These are phyloP conservation scores for Ophiostoma australiae DNA, from an alignment of 2,329 filamentous ascomycete genomes.

Conservation along the genomic window DNA sequence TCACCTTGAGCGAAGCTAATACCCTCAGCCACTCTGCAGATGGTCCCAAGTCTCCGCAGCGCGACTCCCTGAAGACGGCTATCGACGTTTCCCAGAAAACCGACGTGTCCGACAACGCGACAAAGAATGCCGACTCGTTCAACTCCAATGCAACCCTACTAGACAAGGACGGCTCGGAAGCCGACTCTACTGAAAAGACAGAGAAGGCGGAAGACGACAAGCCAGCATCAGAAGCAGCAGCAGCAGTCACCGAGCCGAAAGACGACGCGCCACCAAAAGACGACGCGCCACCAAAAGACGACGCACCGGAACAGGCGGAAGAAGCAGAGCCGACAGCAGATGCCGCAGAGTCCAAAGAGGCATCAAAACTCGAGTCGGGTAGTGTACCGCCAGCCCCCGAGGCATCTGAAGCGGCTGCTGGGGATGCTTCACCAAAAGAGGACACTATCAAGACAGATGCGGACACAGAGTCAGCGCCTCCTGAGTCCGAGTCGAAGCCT, in stretches of 20 bases:
- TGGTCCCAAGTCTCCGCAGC: neutral
- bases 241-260: neutral
- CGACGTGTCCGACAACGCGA: neutral
- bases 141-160: conserved; percentile 13
- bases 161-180: neutral
- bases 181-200: conserved; percentile 14
- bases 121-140: conserved; percentile 23
- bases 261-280: neutral
- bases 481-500: conserved; percentile 9
- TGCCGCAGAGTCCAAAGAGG: neutral
- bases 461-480: conserved; percentile 1
- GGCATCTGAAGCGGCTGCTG: neutral
- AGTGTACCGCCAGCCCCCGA: neutral
- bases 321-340: neutral
- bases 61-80: conserved; percentile 2
- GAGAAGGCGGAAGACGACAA: neutral
- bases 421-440: neutral
- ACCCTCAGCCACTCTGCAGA: conserved; percentile 12
- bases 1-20: neutral
- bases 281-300: neutral
- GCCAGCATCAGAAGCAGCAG: neutral
- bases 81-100: neutral
- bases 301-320: neutral
- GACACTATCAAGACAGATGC: neutral
- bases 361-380: neutral